Evolutionary conservation across 202 grass and related monocot species (phyloP).

Genomic region (Schoenoplectus tabernaemontani): DNA sequence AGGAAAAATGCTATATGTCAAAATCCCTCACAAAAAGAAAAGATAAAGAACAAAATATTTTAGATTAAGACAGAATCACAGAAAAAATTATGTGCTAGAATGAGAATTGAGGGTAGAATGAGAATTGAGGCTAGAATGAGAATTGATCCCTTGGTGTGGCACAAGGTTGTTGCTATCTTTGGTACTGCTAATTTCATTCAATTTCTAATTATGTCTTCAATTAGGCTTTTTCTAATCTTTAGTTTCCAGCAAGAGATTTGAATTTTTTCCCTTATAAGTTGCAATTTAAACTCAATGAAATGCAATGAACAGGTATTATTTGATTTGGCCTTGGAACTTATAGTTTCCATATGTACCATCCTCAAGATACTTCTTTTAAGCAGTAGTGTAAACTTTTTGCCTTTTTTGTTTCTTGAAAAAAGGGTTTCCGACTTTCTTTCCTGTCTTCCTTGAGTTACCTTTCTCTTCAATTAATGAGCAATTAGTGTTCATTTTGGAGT

Average conservation of each 20-base stretch:
- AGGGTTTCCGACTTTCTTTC: neutral
- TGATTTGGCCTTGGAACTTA: conserved; percentile 76
- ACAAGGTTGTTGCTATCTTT: conserved; percentile 77
- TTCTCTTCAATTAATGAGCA: neutral
- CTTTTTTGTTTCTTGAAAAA: neutral
- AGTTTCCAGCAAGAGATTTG: neutral
- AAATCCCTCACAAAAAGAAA: no score
- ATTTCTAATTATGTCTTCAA: neutral
- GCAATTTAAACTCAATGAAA: conserved; percentile 26
- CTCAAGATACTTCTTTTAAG: conserved; percentile 62
- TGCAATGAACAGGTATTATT: conserved; percentile 33
- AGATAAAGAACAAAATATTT: no score
- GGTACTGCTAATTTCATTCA: conserved; percentile 26
- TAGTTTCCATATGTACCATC: conserved; percentile 65
- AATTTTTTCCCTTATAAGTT: neutral
- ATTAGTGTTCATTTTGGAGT: neutral
- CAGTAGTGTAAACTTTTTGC: conserved; percentile 24
- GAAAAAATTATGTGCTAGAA: no score
- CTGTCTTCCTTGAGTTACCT: neutral
- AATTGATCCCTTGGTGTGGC: conserved; percentile 58
- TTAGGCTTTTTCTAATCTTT: neutral
- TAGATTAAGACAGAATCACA: no score
- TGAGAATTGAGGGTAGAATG: no score
- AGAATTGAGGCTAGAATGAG: neutral
- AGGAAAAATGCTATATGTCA: no score